These are phyloP conservation scores for Eucalyptus paniculata DNA, from an alignment of 345 rosid genomes.

Conservation along the genomic window DNA sequence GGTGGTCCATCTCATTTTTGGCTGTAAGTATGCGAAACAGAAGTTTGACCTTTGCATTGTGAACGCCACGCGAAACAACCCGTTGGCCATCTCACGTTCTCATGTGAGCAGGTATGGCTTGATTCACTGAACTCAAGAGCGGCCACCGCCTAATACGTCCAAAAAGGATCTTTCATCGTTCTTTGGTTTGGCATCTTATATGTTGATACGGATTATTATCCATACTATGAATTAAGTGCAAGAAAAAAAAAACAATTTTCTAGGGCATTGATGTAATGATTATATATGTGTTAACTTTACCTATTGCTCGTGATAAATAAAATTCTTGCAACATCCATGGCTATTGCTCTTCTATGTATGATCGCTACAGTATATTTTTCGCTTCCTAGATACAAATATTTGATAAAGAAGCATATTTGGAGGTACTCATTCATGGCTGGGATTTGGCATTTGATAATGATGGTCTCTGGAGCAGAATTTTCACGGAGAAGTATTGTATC, in stretches of 20 bases:
- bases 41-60: not conserved
- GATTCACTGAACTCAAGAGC: not conserved
- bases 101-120: not conserved
- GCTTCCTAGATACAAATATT: not conserved
- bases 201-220: not conserved
- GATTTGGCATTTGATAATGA: too few species aligned
- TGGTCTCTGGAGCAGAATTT: too few species aligned
- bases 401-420: not conserved
- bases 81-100: not conserved
- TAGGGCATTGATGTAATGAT: not conserved
- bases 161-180: not conserved
- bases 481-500: too few species aligned
- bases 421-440: not conserved
- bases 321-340: not conserved
- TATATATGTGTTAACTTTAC: not conserved
- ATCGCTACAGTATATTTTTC: not conserved
- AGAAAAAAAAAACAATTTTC: not conserved
- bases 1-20: not conserved
- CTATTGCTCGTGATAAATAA: not conserved
- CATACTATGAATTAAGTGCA: not conserved
- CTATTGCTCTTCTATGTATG: not conserved
- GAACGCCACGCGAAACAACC: not conserved
- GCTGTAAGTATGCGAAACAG: not conserved
- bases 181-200: not conserved
- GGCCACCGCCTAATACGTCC: not conserved